Evolutionary conservation across 2,329 filamentous ascomycete genomes (phyloP).

Genomic region (Claviceps sorghi): DNA sequence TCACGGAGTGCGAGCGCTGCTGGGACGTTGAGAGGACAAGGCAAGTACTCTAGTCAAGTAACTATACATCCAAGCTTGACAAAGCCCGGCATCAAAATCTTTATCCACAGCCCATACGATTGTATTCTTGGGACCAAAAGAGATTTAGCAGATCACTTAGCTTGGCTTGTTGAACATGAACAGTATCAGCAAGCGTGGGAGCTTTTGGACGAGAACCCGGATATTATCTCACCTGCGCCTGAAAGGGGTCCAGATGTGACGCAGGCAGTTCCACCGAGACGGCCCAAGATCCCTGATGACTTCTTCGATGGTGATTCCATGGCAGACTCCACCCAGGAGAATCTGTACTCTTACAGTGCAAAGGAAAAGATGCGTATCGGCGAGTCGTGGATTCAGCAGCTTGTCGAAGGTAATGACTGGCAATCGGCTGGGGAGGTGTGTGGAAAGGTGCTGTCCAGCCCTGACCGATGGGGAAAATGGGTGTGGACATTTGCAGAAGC

Average conservation of each 20-base stretch:
- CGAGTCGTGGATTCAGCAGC: conserved; percentile 82
- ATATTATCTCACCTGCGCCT: conserved; percentile 37
- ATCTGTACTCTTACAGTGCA: conserved; percentile 52
- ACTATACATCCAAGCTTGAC: conserved; percentile 39
- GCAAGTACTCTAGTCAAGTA: conserved; percentile 13
- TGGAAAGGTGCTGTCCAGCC: conserved; percentile 65
- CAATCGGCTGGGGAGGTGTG: conserved; percentile 62
- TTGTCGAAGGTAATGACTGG: conserved; percentile 67
- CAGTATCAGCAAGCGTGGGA: conserved; percentile 81
- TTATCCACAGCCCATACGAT: conserved; percentile 92
- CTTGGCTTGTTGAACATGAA: conserved; percentile 70
- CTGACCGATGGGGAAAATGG: conserved; percentile 87
- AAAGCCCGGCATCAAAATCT: conserved; percentile 55
- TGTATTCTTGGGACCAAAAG: conserved; percentile 85
- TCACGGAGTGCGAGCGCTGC: conserved; percentile 25
- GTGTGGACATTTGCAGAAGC: conserved; percentile 81
- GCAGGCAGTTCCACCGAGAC: conserved; percentile 27
- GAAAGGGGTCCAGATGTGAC: conserved; percentile 26
- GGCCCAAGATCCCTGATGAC: conserved; percentile 34
- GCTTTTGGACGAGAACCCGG: conserved; percentile 75
- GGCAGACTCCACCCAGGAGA: conserved; percentile 43
- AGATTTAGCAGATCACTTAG: conserved; percentile 70
- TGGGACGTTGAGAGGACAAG: conserved; percentile 14
- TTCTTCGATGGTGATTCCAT: conserved; percentile 56
- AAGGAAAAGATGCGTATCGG: conserved; percentile 85